Percentiles rank a stretch among this genome's conserved stretches.
These are phyloP conservation scores for Kwoniella mangroviensis DNA, from an alignment of 768 basidiomycete genomes.

Conservation along the genomic window DNA sequence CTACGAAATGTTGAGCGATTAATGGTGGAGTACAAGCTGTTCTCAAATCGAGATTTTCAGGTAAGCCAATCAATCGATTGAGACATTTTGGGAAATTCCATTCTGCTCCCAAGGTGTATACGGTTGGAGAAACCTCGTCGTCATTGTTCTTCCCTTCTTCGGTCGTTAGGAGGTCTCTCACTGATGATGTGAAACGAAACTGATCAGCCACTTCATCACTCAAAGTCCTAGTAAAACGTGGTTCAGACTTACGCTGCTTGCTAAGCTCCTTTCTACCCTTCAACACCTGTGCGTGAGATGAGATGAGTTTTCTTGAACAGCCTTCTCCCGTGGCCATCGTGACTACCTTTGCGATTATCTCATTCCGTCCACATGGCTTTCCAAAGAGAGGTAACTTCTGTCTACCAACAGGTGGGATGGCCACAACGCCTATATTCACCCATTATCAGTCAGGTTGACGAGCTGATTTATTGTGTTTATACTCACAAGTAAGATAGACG, in stretches of 20 bases:
- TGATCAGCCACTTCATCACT: no score
- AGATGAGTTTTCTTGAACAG: slow-evolving; percentile 57
- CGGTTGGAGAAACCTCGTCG: slow-evolving; percentile 9
- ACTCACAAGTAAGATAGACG: slow-evolving; percentile 20
- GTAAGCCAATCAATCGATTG: slow-evolving; percentile 20
- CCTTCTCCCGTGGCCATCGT: slow-evolving; percentile 45
- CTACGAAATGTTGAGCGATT: slow-evolving; percentile 13
- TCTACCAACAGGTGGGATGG: slow-evolving; percentile 46
- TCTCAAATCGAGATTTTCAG: slow-evolving; percentile 15
- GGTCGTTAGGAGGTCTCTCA: slow-evolving; percentile 21
- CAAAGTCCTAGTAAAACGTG: not conserved
- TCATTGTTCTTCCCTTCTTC: slow-evolving; percentile 21
- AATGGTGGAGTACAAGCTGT: slow-evolving; percentile 7
- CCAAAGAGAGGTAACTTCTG: slow-evolving; percentile 54
- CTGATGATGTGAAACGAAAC: slow-evolving; percentile 1
- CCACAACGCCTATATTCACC: slow-evolving; percentile 17
- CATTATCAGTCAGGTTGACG: not conserved
- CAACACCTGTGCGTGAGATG: slow-evolving; percentile 57
- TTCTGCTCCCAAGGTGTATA: slow-evolving; percentile 15
- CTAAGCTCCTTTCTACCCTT: slow-evolving; percentile 42
- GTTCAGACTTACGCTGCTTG: slow-evolving; percentile 20
- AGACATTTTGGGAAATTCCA: slow-evolving; percentile 20
- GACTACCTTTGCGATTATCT: slow-evolving; percentile 57
- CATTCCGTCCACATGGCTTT: slow-evolving; percentile 57
- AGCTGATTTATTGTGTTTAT: no score